phyloP scores from a whole-genome alignment of 2,329 filamentous ascomycete species.

The Myriosclerotinia curreyana region DNA sequence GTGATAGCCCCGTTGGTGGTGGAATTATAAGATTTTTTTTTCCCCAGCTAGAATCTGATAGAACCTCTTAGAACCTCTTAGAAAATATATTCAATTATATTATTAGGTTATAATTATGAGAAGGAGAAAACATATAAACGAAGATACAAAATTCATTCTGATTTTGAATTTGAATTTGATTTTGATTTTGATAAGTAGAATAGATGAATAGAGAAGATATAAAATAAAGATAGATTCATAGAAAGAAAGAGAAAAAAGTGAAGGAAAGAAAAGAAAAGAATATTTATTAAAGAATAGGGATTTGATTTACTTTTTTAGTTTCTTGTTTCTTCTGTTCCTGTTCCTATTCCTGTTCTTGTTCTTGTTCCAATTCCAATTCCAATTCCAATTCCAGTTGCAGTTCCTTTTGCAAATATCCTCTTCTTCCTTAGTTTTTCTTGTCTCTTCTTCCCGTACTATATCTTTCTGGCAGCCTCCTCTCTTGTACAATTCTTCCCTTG shows the following conservation, averaged over 20 bases:
- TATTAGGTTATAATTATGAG: too few species aligned
- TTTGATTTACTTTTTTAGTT: background rate
- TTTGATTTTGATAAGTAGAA: background rate
- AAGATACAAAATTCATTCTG: too few species aligned
- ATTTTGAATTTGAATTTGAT: background rate
- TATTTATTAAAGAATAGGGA: background rate
- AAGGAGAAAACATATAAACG: too few species aligned
- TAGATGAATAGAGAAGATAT: background rate
- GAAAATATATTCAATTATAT: too few species aligned
- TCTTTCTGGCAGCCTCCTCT: background rate
- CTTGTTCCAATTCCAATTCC: too few species aligned
- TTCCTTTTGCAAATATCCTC: too few species aligned
- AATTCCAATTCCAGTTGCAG: too few species aligned
- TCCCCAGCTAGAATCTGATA: conserved; percentile 12
- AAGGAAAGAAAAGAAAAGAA: too few species aligned
- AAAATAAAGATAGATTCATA: too few species aligned
- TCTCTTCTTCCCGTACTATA: background rate
- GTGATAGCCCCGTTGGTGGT: conserved; percentile 13
- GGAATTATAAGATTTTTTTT: conserved; percentile 16
- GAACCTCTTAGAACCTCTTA: conserved; percentile 10
- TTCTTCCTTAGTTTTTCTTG: background rate
- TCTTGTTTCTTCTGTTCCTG: background rate
- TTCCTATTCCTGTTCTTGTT: background rate
- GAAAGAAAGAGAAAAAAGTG: background rate
- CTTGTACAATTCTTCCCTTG: background rate